These are phyloP conservation scores for Daldinia loculata DNA, from an alignment of 495 filamentous ascomycete species.

Conservation along the genomic window DNA sequence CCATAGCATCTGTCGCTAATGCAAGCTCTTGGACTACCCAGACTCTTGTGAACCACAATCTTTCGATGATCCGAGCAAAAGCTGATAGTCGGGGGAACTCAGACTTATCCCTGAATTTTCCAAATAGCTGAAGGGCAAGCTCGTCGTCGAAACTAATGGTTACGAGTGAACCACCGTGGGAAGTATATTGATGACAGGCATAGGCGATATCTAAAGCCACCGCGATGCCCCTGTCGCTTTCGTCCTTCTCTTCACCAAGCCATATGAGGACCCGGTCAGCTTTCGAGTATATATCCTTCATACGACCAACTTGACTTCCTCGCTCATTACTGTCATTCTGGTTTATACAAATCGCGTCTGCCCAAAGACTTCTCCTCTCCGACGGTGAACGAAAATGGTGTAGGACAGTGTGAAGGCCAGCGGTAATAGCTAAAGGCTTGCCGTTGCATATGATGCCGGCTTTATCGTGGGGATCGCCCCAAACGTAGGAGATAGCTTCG, in stretches of 20 bases:
- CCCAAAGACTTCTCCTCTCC: constrained; percentile 32
- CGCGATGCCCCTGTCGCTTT: constrained; percentile 25
- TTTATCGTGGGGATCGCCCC: constrained; percentile 29
- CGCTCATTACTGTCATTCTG: constrained; percentile 33
- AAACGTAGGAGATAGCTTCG: constrained; percentile 43
- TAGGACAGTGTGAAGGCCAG: constrained; percentile 11
- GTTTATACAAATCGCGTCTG: constrained; percentile 38
- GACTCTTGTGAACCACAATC: constrained; percentile 39
- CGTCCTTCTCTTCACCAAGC: constrained; percentile 36
- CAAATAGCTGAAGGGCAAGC: constrained; percentile 15
- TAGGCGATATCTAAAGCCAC: constrained; percentile 27
- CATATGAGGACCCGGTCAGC: constrained; percentile 30
- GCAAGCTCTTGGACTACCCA: constrained; percentile 42
- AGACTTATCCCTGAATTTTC: constrained; percentile 24
- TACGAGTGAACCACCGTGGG: constrained; percentile 13
- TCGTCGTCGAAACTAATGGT: constrained; percentile 23
- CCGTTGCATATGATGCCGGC: constrained; percentile 29
- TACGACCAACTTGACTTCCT: constrained; percentile 33
- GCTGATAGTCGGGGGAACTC: constrained; percentile 31
- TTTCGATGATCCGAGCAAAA: constrained; percentile 28
- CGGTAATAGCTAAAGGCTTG: constrained; percentile 15
- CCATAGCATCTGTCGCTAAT: constrained; percentile 25
- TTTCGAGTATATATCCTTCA: constrained; percentile 38
- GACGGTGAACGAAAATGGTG: constrained; percentile 28
- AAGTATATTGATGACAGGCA: constrained; percentile 18